phyloP scores from a whole-genome alignment of 352 stramenopile genomes.

The Globisporangium apiculatum region DNA sequence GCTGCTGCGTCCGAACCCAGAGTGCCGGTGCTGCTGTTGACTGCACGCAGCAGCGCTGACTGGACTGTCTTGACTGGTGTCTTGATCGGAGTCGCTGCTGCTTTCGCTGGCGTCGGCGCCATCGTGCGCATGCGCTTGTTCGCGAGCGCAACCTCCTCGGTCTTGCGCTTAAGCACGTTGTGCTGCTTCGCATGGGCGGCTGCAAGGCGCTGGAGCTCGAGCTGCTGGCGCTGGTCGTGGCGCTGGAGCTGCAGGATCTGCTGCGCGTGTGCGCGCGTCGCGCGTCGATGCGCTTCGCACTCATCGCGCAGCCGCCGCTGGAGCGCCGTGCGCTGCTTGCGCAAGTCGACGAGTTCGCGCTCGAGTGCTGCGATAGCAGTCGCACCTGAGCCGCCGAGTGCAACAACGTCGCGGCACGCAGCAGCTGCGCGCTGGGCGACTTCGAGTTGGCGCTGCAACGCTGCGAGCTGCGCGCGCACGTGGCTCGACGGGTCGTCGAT shows the following conservation, averaged over 20 bases:
- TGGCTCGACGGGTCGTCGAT: background rate
- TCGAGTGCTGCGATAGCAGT: conserved; percentile 47
- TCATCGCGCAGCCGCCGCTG: conserved; percentile 33
- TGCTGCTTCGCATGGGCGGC: conserved; percentile 34
- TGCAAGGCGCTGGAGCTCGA: conserved; percentile 44
- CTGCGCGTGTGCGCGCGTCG: conserved; percentile 31
- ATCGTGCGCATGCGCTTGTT: conserved; percentile 43
- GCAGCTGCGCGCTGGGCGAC: conserved; percentile 27
- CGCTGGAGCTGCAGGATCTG: conserved; percentile 49
- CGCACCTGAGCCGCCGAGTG: conserved; percentile 25
- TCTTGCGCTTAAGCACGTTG: conserved; percentile 51
- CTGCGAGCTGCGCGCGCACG: conserved; percentile 21
- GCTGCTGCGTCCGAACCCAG: conserved; percentile 19
- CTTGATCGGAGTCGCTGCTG: background rate
- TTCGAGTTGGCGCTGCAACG: conserved; percentile 22
- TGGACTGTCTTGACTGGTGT: background rate
- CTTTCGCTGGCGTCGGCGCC: conserved; percentile 21
- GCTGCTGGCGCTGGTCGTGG: conserved; percentile 49
- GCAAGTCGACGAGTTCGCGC: conserved; percentile 38
- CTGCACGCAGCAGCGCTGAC: background rate
- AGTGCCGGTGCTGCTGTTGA: conserved; percentile 4
- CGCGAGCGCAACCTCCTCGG: conserved; percentile 29
- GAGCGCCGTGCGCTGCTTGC: conserved; percentile 32
- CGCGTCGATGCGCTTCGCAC: conserved; percentile 31
- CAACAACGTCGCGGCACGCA: conserved; percentile 29